Percentiles rank a stretch among this genome's conserved stretches.
phyloP scores from a whole-genome alignment of 768 basidiomycete genomes.

The Tylopilus subfusipes region DNA sequence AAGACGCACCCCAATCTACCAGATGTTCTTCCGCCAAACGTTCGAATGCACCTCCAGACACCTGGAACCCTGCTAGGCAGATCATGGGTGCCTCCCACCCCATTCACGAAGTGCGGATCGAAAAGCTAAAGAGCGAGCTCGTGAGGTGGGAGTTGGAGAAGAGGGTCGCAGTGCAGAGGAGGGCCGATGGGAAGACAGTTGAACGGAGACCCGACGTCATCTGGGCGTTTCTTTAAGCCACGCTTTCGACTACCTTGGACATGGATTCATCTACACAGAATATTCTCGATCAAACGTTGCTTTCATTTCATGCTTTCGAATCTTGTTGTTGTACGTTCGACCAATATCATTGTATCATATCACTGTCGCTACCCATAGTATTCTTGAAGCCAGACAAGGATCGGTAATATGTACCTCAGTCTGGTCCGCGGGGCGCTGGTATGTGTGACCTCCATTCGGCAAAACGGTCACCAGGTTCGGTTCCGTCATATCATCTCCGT shows the following conservation, averaged over 20 bases:
- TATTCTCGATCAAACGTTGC: background rate
- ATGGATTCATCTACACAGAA: slow-evolving; percentile 1
- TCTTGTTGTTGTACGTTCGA: slow-evolving; percentile 3
- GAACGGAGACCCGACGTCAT: slow-evolving; percentile 13
- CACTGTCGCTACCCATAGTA: background rate
- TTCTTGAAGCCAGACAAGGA: background rate
- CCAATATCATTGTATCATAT: slow-evolving; percentile 2
- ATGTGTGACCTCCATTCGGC: background rate
- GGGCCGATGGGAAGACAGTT: slow-evolving; percentile 15
- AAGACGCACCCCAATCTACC: slow-evolving; percentile 24
- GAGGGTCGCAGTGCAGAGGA: slow-evolving; percentile 24
- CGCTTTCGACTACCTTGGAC: background rate
- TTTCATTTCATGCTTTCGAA: background rate
- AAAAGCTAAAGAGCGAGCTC: slow-evolving; percentile 42
- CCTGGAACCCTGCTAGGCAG: slow-evolving; percentile 22
- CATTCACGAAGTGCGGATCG: slow-evolving; percentile 39
- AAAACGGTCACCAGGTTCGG: background rate
- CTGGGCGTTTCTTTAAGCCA: slow-evolving; percentile 13
- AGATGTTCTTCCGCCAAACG: slow-evolving; percentile 20
- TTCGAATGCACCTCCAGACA: slow-evolving; percentile 5
- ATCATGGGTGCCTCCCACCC: slow-evolving; percentile 46
- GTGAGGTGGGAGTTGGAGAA: slow-evolving; percentile 42
- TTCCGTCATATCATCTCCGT: background rate
- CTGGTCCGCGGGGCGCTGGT: no score
- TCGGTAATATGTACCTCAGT: no score